Evolutionary conservation across 768 basidiomycete genomes (phyloP).

Genomic region (Gelatoporia subvermispora): DNA sequence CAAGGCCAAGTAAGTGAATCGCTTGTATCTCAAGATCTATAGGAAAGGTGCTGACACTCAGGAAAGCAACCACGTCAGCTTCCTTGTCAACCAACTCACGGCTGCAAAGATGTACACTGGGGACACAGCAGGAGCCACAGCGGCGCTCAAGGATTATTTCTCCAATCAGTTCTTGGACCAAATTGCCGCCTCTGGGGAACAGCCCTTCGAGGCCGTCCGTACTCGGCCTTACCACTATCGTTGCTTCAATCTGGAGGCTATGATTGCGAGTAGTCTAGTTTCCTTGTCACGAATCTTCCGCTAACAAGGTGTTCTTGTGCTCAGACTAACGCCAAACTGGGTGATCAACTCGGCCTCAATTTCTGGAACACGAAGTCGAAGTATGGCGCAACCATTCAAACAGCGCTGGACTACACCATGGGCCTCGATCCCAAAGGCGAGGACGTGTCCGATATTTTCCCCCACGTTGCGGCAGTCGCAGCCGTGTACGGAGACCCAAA

Average conservation of each 20-base stretch:
- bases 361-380: conserved; percentile 43
- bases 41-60: background rate
- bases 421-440: conserved; percentile 35
- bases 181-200: conserved; percentile 47
- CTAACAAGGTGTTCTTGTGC: background rate
- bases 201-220: conserved; percentile 52
- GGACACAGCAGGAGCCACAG: conserved; percentile 36
- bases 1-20: conserved; percentile 42
- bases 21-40: background rate
- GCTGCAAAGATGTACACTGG: conserved; percentile 37
- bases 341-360: conserved; percentile 44
- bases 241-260: conserved; percentile 53
- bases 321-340: conserved; percentile 50
- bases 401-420: conserved; percentile 47
- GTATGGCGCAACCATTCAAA: conserved; percentile 48
- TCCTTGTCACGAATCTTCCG: background rate
- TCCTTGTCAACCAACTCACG: conserved; percentile 42
- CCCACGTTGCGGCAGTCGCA: conserved; percentile 47
- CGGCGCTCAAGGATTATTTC: conserved; percentile 38
- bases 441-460: conserved; percentile 36
- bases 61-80: conserved; percentile 49
- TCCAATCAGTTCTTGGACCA: conserved; percentile 38
- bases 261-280: conserved; percentile 38
- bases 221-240: conserved; percentile 55
- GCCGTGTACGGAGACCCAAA: conserved; percentile 51